phyloP scores from a whole-genome alignment of 495 filamentous ascomycete species.

The Penicillium desertorum region DNA sequence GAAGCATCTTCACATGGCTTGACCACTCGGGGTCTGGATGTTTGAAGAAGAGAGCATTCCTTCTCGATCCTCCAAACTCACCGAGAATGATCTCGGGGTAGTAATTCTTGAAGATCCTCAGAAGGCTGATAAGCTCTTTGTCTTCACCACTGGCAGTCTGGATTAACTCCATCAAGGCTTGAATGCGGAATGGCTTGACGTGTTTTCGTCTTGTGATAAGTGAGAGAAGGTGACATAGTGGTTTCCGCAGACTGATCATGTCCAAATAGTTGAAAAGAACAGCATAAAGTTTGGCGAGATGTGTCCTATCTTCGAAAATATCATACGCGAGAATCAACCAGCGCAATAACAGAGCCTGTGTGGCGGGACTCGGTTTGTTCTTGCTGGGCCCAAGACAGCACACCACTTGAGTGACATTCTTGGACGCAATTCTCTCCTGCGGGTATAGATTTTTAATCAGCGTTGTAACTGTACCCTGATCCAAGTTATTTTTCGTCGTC shows the following conservation, averaged over 20 bases:
- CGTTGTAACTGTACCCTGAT: conserved; percentile 66
- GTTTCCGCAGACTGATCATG: conserved; percentile 59
- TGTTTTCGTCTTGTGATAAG: conserved; percentile 82
- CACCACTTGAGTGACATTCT: conserved; percentile 64
- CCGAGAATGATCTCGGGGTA: conserved; percentile 87
- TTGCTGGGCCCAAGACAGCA: conserved; percentile 76
- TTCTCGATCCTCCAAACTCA: conserved; percentile 46
- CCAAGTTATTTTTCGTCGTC: conserved; percentile 64
- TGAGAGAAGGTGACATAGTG: conserved; percentile 79
- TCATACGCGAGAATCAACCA: conserved; percentile 83
- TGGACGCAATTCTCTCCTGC: conserved; percentile 56
- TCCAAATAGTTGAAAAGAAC: conserved; percentile 83
- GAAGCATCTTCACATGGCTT: conserved; percentile 62
- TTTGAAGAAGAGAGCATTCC: conserved; percentile 51
- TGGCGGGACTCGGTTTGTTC: conserved; percentile 69
- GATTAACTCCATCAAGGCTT: conserved; percentile 65
- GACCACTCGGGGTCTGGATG: conserved; percentile 80
- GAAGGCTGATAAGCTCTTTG: conserved; percentile 71
- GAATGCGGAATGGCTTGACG: conserved; percentile 81
- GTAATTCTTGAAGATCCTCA: conserved; percentile 83
- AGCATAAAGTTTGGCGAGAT: conserved; percentile 70
- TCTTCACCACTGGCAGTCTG: conserved; percentile 56
- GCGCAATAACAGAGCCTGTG: conserved; percentile 67
- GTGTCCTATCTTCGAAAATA: conserved; percentile 60
- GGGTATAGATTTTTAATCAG: conserved; percentile 78